These are phyloP conservation scores for Xylaria venustula DNA, from an alignment of 495 filamentous ascomycete genomes.

Conservation along the genomic window DNA sequence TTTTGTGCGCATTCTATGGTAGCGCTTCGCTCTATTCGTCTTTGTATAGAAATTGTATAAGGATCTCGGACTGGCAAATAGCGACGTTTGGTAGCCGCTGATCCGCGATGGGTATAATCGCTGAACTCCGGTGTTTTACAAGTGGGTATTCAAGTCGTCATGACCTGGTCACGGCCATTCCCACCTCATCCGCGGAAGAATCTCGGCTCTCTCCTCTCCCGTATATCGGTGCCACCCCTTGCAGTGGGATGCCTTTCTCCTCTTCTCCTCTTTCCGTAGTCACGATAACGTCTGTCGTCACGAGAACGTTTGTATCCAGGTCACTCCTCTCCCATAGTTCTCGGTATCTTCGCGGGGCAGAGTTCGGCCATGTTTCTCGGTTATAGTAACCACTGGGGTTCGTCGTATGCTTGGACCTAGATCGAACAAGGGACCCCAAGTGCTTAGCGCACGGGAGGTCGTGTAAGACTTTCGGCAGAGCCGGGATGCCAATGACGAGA, in stretches of 20 bases:
- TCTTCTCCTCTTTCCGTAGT: too few relatives aligned
- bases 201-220: neutral
- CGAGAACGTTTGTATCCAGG: constrained; percentile 1
- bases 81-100: too few relatives aligned
- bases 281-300: neutral
- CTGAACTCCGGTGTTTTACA: neutral
- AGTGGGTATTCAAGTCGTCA: neutral
- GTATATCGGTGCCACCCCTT: neutral
- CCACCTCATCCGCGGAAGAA: neutral
- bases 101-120: constrained; percentile 2
- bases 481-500: constrained; percentile 30
- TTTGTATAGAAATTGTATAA: too few relatives aligned
- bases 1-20: too few relatives aligned
- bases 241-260: neutral
- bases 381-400: neutral
- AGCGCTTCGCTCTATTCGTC: too few relatives aligned
- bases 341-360: neutral
- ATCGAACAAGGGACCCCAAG: constrained; percentile 1
- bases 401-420: neutral
- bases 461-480: constrained; percentile 28
- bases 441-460: constrained; percentile 12
- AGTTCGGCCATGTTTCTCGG: neutral
- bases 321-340: neutral
- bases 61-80: too few relatives aligned
- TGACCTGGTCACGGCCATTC: neutral